Conservation (phyloP, 305 asterid genomes). For the Stenogyne calaminthoides region DNA sequence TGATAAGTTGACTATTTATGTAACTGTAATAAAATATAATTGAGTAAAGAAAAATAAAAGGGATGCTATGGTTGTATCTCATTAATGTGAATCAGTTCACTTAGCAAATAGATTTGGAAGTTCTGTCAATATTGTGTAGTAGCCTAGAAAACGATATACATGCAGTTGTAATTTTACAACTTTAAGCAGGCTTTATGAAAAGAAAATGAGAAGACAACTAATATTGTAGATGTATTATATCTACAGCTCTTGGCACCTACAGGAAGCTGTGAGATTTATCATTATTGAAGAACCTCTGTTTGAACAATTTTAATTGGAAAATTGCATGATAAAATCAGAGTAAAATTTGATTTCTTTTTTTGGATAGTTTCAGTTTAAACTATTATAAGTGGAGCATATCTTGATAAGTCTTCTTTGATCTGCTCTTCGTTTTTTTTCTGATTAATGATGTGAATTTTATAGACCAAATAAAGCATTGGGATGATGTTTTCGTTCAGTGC, state of each 20-base stretch:
- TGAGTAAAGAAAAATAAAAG: not conserved
- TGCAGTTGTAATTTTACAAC: not conserved
- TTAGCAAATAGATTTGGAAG: not conserved
- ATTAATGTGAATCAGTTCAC: not conserved
- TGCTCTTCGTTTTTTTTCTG: not conserved
- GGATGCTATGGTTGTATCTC: not conserved
- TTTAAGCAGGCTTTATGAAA: not conserved
- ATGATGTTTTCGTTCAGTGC: not conserved
- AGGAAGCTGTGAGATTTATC: not conserved
- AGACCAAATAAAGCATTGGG: not conserved
- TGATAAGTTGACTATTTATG: not conserved
- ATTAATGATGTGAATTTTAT: not conserved
- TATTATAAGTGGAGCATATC: not conserved
- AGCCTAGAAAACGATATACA: not conserved
- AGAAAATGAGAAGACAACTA: too few species aligned
- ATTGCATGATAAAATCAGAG: not conserved
- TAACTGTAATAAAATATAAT: not conserved
- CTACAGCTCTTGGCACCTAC: not conserved
- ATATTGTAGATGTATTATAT: not conserved
- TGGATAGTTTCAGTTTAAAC: not conserved
- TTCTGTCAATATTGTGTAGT: not conserved
- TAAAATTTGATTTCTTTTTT: too few species aligned
- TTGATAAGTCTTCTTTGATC: not conserved
- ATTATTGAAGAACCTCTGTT: not conserved
- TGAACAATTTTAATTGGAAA: not conserved